Evolutionary conservation across 345 rosid genomes (phyloP), one percentile per base, ranked within the genome.

Genomic region (Sapria himalayana): DNA sequence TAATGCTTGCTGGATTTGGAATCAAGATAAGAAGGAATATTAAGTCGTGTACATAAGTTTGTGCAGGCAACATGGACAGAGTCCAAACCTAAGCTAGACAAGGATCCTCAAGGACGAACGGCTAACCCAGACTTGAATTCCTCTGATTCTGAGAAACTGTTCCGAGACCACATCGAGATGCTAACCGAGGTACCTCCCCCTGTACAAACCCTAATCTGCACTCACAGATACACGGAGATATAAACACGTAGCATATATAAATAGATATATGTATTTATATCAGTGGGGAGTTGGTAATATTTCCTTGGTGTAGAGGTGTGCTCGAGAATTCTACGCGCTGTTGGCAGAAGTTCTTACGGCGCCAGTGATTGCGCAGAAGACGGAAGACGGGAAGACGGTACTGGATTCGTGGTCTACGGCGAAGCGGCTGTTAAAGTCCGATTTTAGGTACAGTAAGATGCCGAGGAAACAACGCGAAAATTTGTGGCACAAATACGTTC

Each of bases 61-160:
- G 9, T 40, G 49, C 29, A 76, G 99, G 86, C 81, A 65, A 79
- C 93, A 18, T 89, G 99, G 99, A 77, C 84, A 1, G 95, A 84
- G 45, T 79, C 93, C 25, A 89, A 77, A 55, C 61, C 66, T 43
- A 77, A 70, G 60, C 50, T 89, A 59, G 99, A 84, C 45, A 89
- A 82, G 66, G 99, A 89, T 71, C 92, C 99, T 50, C 99, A 82
- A 39, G 69, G 78, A 22, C 95, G 99, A 12, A 76, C 95, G 21
- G 48, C 70, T 15, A 74, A 84, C 51, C 71, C 78, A 33, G 84
- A 77, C 48, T 63, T 89, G 38, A 92, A 80, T 39, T 58, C 76
- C 49, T 63, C 84, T 49, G 95, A 89, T 41, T 68, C 54, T 16
- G 93, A 89, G 69, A 84, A 74, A 57, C 86, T 89, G 40, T 82